A percentile compares a stretch with the other conserved stretches of the same genome.
Conservation (phyloP, 2,329 filamentous ascomycete genomes). For the Dendryphion nanum region DNA sequence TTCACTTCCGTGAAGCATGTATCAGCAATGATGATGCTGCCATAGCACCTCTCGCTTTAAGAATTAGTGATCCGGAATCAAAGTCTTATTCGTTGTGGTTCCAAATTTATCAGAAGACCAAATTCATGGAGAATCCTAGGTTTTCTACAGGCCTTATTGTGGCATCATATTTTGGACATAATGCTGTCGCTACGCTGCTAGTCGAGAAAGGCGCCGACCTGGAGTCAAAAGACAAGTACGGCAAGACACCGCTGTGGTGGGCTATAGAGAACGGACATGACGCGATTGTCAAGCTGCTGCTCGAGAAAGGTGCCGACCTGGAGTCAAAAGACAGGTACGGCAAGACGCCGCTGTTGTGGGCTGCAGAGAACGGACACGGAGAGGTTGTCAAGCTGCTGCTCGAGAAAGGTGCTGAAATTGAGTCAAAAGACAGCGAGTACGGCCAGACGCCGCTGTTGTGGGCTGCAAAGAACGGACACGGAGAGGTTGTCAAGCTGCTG, state of each 20-base stretch:
- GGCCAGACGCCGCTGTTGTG: constrained; percentile 2
- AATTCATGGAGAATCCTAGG: background rate
- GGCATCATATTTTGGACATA: constrained; percentile 7
- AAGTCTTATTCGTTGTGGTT: constrained; percentile 8
- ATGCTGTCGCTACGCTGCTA: background rate
- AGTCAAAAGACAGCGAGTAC: constrained; percentile 1
- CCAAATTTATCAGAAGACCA: constrained; percentile 4
- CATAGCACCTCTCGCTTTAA: constrained; percentile 9
- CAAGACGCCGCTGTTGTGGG: too few species aligned
- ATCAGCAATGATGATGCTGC: constrained; percentile 4
- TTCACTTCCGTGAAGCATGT: constrained; percentile 10
- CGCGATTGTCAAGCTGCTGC: too few species aligned
- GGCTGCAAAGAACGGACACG: constrained; percentile 3
- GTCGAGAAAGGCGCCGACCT: constrained; percentile 1
- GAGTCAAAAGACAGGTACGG: too few species aligned
- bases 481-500: background rate
- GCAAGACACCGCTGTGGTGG: constrained; percentile 1
- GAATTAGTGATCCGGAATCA: constrained; percentile 7
- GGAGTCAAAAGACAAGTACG: constrained; percentile 2
- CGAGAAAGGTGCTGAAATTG: too few species aligned
- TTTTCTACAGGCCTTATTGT: constrained; percentile 3
- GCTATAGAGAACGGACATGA: constrained; percentile 1
- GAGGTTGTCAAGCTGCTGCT: too few species aligned
- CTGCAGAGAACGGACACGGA: too few species aligned
- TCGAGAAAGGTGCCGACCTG: too few species aligned